These are phyloP conservation scores for Fusarium compactum DNA, from an alignment of 2,329 filamentous ascomycete genomes.

Conservation along the genomic window DNA sequence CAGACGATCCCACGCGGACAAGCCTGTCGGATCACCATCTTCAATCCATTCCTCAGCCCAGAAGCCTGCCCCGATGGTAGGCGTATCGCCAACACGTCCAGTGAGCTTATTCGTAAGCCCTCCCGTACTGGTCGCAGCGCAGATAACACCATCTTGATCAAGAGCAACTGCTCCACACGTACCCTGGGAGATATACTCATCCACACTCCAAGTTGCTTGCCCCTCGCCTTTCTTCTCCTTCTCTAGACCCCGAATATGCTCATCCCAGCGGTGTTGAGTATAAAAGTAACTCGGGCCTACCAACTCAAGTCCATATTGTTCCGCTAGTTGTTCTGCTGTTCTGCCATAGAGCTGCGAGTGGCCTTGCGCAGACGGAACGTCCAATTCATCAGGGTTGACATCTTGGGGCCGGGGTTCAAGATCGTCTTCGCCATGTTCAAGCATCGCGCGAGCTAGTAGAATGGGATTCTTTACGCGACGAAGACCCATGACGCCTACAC, in stretches of 20 bases:
- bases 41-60: conserved; percentile 89
- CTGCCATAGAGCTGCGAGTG: conserved; percentile 77
- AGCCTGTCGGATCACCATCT: conserved; percentile 52
- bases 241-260: conserved; percentile 73
- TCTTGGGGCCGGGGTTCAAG: conserved; percentile 55
- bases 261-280: conserved; percentile 81
- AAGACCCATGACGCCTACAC: conserved; percentile 80
- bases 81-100: conserved; percentile 87
- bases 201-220: conserved; percentile 66
- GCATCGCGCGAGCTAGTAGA: conserved; percentile 75
- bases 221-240: conserved; percentile 59
- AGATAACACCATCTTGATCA: conserved; percentile 80
- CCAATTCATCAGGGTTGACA: conserved; percentile 36
- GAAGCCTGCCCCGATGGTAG: conserved; percentile 84
- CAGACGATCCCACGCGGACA: conserved; percentile 29
- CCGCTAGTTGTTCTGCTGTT: conserved; percentile 76
- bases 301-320: conserved; percentile 75
- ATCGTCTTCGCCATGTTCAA: conserved; percentile 74
- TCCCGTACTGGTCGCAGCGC: conserved; percentile 75
- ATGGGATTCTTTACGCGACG: conserved; percentile 84
- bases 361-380: conserved; percentile 70
- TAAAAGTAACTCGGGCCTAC: conserved; percentile 81
- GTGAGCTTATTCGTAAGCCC: conserved; percentile 91
- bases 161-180: conserved; percentile 87
- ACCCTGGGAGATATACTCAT: conserved; percentile 81